Evolutionary conservation across 2,329 filamentous ascomycete genomes (phyloP), one percentile per base, ranked within the genome.

Genomic region (Fusarium hostae): DNA sequence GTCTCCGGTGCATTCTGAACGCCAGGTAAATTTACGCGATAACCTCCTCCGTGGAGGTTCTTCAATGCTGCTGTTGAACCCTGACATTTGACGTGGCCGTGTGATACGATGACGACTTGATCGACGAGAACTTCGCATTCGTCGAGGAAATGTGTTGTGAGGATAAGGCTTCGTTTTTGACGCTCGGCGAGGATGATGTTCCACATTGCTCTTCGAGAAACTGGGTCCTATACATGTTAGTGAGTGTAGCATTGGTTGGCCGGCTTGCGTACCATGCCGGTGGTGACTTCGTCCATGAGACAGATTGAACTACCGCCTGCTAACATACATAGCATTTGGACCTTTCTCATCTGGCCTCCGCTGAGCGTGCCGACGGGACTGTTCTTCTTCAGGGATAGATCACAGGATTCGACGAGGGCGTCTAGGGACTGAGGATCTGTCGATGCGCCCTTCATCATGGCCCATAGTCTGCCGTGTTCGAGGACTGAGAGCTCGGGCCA

Each of bases 261-360:
- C 2, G 7, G 3, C 2, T 10, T 13, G n/a, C 58, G 32, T 22
- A 45, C 58, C 58, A 61, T 61, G 1, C 58, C 58, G 2, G 90
- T 93, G 7, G 90, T 93, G 10, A 95, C 93, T 79, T 68, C 65
- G 8, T 97, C 63, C 20, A 68, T 61, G 15, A 54, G 55, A 3
- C 66, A 68, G 20, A 68, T 43, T 2, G 63, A 63, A 93, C 75
- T 97, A 5, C 92, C 93, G 63, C 94, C 94, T 9, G 92, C 94
- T 68, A 97, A 90, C 93, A 95, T 96, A 88, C 95, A 94, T 2
- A 92, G 92, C 4, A 97, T 85, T 78, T 97, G 94, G 7, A 96
- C n/a, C 22, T 96, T 97, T 55, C 94, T 85, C 81, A 95, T 95
- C 79, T 97, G 94, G 1, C 94, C 94, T 13, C 94, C 94, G 7